Evolutionary conservation across 805 yeast genomes (phyloP), one percentile per base, ranked within the genome.

Genomic region (Kregervanrija fluxuum): DNA sequence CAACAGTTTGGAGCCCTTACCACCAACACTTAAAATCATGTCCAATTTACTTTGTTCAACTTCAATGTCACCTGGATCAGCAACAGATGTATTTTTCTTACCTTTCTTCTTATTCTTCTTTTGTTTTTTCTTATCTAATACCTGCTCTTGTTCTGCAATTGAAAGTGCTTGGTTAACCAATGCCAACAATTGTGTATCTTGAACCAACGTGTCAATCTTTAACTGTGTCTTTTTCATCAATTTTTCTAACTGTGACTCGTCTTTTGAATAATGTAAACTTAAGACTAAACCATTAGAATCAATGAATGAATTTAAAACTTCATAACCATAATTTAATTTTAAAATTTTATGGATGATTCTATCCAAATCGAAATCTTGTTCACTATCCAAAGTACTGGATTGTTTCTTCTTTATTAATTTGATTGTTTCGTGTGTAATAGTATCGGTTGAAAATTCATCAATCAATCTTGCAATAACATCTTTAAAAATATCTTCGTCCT

Each of bases 211-310:
- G 15, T 60, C 58, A 30, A 62, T 57, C 45, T 62, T 61, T 9
- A 40, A 61, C 11, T 69, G 70, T 13, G 82, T 68, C 56, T 78
- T 78, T 12, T 57, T 47, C 30, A 66, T 68, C 22, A 84, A 64
- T n/a, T 71, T 65, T 13, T 50, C 59, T 37, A 71, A 63, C 45
- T 82, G 68, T 15, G 62, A 61, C 17, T 66, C 65, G 40, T 81
- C 64, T 33, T 76, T 70, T 8, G 75, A 73, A 33, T 69, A 67
- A 41, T 75, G 73, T 76, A 86, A 77, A 48, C 79, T 76, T 58
- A 85, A 76, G 13, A 62, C 59, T 39, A 85, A 64, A 1, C 93
- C 93, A 43, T 81, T 82, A 1, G 85, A 77, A 58, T 85, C 93
- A 42, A 85, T 73, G 40, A 85, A 71, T 16, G 81, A 69, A 45